These are phyloP conservation scores for Vickermania ingenoplastis DNA, from an alignment of 208 protist genomes.

Conservation along the genomic window DNA sequence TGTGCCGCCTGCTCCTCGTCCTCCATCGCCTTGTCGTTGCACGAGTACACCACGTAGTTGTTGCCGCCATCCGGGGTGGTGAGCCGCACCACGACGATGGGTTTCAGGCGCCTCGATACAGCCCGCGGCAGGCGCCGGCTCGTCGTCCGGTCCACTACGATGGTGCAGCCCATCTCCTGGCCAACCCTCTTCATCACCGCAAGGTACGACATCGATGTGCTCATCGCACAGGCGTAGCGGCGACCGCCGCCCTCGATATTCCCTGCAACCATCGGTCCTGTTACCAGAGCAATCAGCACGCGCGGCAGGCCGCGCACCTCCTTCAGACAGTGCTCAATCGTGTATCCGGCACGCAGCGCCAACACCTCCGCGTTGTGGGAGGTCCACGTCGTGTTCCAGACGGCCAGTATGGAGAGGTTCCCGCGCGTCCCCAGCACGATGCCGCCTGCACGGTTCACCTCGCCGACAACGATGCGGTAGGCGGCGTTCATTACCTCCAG, in stretches of 20 bases:
- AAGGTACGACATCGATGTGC: neutral
- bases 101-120: constrained; percentile 3
- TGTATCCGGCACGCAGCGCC: constrained; percentile 4
- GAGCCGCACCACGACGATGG: constrained; percentile 5
- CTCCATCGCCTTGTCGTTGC: neutral
- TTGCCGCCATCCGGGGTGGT: neutral
- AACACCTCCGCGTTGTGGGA: constrained; percentile 1
- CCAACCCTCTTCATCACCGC: neutral
- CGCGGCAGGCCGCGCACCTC: neutral
- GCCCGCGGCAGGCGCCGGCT: neutral
- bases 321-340: neutral
- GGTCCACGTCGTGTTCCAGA: constrained; percentile 4
- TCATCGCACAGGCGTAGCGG: neutral
- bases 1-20: constrained; percentile 4
- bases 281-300: neutral
- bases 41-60: constrained; percentile 3
- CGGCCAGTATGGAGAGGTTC: neutral
- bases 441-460: constrained; percentile 7
- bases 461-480: constrained; percentile 1
- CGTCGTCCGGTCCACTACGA: constrained; percentile 11
- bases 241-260: constrained; percentile 2
- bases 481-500: constrained; percentile 1
- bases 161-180: neutral
- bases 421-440: constrained; percentile 4
- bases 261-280: constrained; percentile 4